Evolutionary conservation across 2,329 filamentous ascomycete species (phyloP).

Genomic region (Colletotrichum sp.): DNA sequence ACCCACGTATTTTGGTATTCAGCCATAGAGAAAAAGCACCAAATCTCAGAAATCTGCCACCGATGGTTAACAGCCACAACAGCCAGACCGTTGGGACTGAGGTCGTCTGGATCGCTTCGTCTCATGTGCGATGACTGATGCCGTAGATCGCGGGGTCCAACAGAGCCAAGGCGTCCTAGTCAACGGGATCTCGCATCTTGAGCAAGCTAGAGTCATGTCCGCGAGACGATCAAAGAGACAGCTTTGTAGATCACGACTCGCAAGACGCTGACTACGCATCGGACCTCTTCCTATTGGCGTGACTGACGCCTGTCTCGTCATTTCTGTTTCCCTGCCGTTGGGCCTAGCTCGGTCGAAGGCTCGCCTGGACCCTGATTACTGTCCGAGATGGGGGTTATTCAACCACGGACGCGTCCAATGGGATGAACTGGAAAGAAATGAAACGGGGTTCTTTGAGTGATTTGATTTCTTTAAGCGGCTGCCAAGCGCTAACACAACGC

Average conservation of each 20-base stretch:
- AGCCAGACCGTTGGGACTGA: background rate
- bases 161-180: background rate
- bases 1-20: background rate
- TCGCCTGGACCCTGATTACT: background rate
- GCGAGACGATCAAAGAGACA: background rate
- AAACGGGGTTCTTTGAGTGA: background rate
- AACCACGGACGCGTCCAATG: background rate
- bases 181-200: background rate
- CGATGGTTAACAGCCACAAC: fast-evolving
- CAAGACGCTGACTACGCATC: background rate
- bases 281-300: background rate
- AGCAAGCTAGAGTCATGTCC: background rate
- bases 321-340: background rate
- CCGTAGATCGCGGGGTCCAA: background rate
- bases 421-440: background rate
- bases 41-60: background rate
- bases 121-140: background rate
- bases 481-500: background rate
- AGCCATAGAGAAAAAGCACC: background rate
- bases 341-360: background rate
- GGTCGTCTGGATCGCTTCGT: background rate
- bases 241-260: background rate
- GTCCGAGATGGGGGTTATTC: background rate
- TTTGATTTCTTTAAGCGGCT: background rate
- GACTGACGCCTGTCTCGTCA: background rate